Evolutionary conservation across 2,329 filamentous ascomycete species (phyloP), one percentile per base, ranked within the genome.

Genomic region (Xylariaceae sp.): DNA sequence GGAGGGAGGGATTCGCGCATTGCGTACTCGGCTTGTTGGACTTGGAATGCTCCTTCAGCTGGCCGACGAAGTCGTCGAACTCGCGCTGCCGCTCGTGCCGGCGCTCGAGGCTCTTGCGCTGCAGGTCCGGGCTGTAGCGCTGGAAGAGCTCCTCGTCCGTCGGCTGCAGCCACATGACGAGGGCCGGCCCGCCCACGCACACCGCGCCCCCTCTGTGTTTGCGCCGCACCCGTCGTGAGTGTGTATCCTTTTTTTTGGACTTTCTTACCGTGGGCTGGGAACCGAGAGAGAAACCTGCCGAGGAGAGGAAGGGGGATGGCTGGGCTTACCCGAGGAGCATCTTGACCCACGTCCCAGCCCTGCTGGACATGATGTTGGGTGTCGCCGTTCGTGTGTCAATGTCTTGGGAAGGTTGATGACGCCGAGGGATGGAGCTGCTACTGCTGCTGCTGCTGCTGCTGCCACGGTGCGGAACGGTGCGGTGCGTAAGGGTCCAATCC

Each of bases 71-170:
- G 36, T 88, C 75, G 54, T 95, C 84, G 50, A 94, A 94, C 38
- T 95, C 88, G 59, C 89, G 73, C 53, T 92, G 77, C 39, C 75
- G 75, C 56, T 83, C 77, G 37, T 81, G 70, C 13, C 87, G 75
- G 38, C 80, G 75, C 59, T 89, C 88, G n/a, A 94, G 65, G 42
- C 84, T 88, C 53, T 83, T 77, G 59, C 85, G 84, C 56, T 92
- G 84, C n/a, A 98, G 73, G 21, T 96, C 92, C 1, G 90, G 90
- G 59, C 90, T 96, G 66, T 96, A 96, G 60, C 73, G 78, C 65
- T 86, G 70, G 68, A 93, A 88, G 26, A 98, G 72, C 64, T 96
- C 88, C 60, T 95, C 92, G 49, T 95, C 88, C 10, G 83, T 82
- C 2, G 92, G 92, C 29, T 75, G 75, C 29, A 93, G 65, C 58